Evolutionary conservation across 768 basidiomycete species (phyloP), one percentile per base, ranked within the genome.

Genomic region (Auriscalpium orientale): DNA sequence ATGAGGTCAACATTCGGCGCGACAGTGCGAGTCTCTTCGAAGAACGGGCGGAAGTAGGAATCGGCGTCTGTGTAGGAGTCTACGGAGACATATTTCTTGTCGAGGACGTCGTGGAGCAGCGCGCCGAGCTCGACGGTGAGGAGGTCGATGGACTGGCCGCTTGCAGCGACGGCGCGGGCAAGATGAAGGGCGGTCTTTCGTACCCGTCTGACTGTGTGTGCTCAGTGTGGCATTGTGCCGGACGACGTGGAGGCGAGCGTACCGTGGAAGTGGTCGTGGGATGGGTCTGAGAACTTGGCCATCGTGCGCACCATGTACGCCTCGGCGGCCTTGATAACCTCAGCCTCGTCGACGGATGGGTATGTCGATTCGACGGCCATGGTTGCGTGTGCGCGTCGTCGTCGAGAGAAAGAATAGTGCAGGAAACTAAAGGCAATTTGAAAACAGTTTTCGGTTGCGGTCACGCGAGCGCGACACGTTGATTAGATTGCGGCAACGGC

Each of bases 31-130:
- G 79, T 70, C 4, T 67, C 69, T 53, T 73, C 59, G 66, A 88
- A 89, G 68, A 83, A 82, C 20, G 89, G 84, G 21, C 81, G 71
- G 67, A 90, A 86, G 65, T 80, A 88, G 54, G 72, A 69, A 68
- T 81, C 82, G 7, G 85, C 80, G 65, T 88, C 81, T 16, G 81
- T 79, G 62, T 64, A 59, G 10, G 80, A 69, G 54, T 74, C 75
- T 12, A 75, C 68, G 2, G 83, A 72, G 16, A 85, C 83, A 65
- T 92, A 91, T 74, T 92, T 91, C 72, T 87, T 89, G 78, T 91
- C 89, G 36, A 90, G 73, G 44, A 93, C 78, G 68, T 95, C 92
- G 64, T 95, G 93, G 46, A 95, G 79, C 40, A 95, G 79, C n/a
- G 93, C 87, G 34, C 88, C 86, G 48, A 95, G 73, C 68, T 95